A percentile compares a stretch with the other conserved stretches of the same genome.
phyloP scores from a whole-genome alignment of 2,329 filamentous ascomycete species.

The Fusarium torreyae region DNA sequence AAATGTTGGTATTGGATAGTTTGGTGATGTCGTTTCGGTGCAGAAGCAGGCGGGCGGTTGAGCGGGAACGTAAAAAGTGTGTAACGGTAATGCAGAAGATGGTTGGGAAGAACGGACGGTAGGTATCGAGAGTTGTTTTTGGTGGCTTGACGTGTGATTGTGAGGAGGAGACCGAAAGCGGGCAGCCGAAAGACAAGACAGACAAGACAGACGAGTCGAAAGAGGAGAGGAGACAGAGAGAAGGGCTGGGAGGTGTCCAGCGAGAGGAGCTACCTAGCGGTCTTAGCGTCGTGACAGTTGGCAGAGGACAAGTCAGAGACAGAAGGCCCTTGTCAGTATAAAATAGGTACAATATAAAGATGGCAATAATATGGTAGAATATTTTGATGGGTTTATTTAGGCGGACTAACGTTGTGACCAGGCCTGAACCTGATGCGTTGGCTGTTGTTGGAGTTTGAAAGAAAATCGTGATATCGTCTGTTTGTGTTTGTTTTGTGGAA shows the following conservation, averaged over 20 bases:
- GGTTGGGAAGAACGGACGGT: slow-evolving; percentile 7
- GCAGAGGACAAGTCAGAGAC: slow-evolving; percentile 27
- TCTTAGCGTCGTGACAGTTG: slow-evolving; percentile 41
- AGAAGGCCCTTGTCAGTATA: not conserved
- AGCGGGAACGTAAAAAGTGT: slow-evolving; percentile 23
- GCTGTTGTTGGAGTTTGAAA: not conserved
- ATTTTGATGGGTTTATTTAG: not conserved
- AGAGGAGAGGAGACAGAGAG: not conserved
- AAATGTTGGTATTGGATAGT: slow-evolving; percentile 16
- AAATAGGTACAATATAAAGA: not conserved
- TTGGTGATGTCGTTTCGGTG: slow-evolving; percentile 29
- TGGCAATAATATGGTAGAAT: not conserved
- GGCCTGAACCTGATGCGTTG: not conserved
- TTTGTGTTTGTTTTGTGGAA: slow-evolving; percentile 16
- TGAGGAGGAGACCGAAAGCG: slow-evolving; percentile 42
- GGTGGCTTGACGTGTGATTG: slow-evolving; percentile 44
- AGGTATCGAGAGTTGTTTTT: slow-evolving; percentile 37
- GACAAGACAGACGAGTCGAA: slow-evolving; percentile 6
- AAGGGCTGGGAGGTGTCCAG: slow-evolving; percentile 26
- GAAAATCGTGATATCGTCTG: slow-evolving; percentile 3
- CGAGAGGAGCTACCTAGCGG: slow-evolving; percentile 26
- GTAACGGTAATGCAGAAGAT: slow-evolving; percentile 32
- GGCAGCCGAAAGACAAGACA: slow-evolving; percentile 11
- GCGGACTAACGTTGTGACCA: not conserved
- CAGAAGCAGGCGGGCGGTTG: slow-evolving; percentile 25